A percentile compares a stretch with the other conserved stretches of the same genome.
Conservation (phyloP, 2,329 filamentous ascomycete genomes). For the Elsinoe fawcettii region DNA sequence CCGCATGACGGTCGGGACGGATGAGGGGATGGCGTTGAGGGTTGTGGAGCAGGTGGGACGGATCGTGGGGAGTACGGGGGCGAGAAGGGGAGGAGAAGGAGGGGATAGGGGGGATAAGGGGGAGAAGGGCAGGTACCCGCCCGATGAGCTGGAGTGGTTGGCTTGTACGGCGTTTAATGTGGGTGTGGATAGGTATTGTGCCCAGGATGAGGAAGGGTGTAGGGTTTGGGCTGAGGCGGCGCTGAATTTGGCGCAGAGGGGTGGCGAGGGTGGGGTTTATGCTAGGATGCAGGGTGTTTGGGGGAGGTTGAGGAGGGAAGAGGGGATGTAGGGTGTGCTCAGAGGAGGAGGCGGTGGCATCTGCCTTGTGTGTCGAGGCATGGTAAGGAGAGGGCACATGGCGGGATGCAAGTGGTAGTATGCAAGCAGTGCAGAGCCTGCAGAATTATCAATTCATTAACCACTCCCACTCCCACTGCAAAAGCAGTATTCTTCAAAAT, state of each 20-base stretch:
- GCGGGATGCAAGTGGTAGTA: no score
- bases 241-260: constrained; percentile 52
- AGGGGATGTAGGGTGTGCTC: neutral
- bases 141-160: constrained; percentile 69
- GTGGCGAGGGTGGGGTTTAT: constrained; percentile 43
- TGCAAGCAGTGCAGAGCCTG: no score
- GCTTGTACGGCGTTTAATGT: constrained; percentile 62
- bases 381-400: no score
- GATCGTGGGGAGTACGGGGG: constrained; percentile 37
- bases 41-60: constrained; percentile 57
- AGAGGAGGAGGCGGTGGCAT: neutral
- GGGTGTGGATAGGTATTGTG: constrained; percentile 57
- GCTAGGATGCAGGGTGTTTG: constrained; percentile 32
- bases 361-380: neutral
- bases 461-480: no score
- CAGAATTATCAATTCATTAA: no score
- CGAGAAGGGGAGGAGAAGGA: constrained; percentile 13
- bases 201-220: constrained; percentile 47
- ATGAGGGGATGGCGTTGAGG: constrained; percentile 32
- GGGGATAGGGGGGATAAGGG: neutral
- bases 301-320: constrained; percentile 19
- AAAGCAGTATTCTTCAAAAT: no score
- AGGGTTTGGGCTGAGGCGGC: constrained; percentile 57
- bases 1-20: constrained; percentile 35
- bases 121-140: constrained; percentile 46